These are phyloP conservation scores for Metschnikowia borealis DNA, from an alignment of 805 yeast species.

Conservation along the genomic window DNA sequence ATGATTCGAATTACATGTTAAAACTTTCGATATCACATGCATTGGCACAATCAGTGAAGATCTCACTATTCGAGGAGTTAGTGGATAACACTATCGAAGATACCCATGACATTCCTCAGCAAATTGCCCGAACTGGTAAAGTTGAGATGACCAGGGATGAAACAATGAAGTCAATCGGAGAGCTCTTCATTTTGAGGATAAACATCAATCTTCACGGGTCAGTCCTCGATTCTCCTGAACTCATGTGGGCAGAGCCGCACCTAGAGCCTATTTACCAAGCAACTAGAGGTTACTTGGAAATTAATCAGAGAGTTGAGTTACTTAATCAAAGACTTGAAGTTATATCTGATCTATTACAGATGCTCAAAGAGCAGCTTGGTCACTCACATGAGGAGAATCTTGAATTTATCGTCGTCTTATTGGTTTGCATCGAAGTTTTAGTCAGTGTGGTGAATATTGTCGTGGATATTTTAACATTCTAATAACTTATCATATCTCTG, in stretches of 20 bases:
- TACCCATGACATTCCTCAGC: conserved; percentile 95
- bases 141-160: conserved; percentile 92
- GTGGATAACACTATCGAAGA: conserved; percentile 97
- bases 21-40: conserved; percentile 94
- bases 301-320: conserved; percentile 86
- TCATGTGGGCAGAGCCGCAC: conserved; percentile 99
- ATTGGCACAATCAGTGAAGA: conserved; percentile 91
- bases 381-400: conserved; percentile 89
- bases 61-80: conserved; percentile 90
- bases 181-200: conserved; percentile 80
- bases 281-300: conserved; percentile 90
- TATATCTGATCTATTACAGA: conserved; percentile 85
- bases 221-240: conserved; percentile 92
- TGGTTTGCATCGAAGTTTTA: conserved; percentile 88
- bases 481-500: background rate
- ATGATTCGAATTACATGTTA: conserved; percentile 85
- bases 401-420: conserved; percentile 83
- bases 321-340: conserved; percentile 92
- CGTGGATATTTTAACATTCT: conserved; percentile 46
- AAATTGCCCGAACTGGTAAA: conserved; percentile 90
- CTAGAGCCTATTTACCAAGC: conserved; percentile 97
- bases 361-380: conserved; percentile 95
- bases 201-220: conserved; percentile 82
- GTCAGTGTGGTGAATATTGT: conserved; percentile 82
- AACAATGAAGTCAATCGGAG: conserved; percentile 97